These are phyloP conservation scores for Colletotrichum zoysiae DNA, from an alignment of 2,329 filamentous ascomycete genomes.

Conservation along the genomic window DNA sequence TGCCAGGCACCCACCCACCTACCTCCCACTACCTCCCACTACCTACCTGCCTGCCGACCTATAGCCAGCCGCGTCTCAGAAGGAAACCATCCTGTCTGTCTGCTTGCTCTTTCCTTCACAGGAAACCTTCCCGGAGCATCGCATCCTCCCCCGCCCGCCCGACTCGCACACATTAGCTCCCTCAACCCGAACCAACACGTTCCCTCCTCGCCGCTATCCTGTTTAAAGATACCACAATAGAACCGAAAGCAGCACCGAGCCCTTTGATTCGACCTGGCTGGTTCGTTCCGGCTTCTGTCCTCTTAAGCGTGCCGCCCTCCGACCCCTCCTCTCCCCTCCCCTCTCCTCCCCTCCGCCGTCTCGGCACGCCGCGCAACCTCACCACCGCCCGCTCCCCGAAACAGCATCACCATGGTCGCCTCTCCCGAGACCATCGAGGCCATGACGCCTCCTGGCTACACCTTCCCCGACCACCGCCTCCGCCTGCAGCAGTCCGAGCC, in stretches of 20 bases:
- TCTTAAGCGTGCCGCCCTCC: slow-evolving; percentile 6
- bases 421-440: slow-evolving; percentile 40
- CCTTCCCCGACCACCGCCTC: slow-evolving; percentile 72
- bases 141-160: background rate
- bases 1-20: slow-evolving; percentile 21
- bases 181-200: background rate
- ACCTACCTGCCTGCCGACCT: too few relatives aligned
- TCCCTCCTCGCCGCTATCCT: background rate
- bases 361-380: slow-evolving; percentile 20
- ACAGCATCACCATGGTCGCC: slow-evolving; percentile 38
- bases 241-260: background rate
- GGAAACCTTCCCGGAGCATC: background rate
- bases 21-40: slow-evolving; percentile 1
- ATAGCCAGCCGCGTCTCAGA: too few relatives aligned
- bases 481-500: slow-evolving; percentile 67
- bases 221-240: background rate
- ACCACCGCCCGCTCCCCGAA: background rate
- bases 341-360: slow-evolving; percentile 8
- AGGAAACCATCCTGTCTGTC: too few relatives aligned
- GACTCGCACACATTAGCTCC: background rate
- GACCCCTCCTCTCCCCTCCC: slow-evolving; percentile 9
- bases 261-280: slow-evolving; percentile 19
- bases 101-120: background rate
- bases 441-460: slow-evolving; percentile 57
- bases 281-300: slow-evolving; percentile 4